These are phyloP conservation scores for Stramenopiles sp. DNA, from an alignment of 352 stramenopile species.

Conservation along the genomic window DNA sequence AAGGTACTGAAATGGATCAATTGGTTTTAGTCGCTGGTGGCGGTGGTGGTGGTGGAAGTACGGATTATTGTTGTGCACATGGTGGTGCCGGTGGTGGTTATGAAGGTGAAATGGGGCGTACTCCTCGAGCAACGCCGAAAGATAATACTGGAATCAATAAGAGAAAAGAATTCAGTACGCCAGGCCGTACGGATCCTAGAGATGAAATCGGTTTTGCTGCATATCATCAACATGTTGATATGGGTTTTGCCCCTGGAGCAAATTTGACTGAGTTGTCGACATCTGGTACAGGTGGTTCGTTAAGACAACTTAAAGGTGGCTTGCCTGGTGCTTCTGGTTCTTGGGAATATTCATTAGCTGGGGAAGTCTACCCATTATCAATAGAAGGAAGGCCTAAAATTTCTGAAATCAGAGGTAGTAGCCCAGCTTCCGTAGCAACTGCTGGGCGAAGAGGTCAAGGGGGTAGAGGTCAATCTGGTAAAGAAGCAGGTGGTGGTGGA, in stretches of 20 bases:
- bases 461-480: conserved; percentile 42
- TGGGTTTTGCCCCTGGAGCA: conserved; percentile 26
- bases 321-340: background rate
- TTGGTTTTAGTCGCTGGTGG: conserved; percentile 39
- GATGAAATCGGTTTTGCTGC: background rate
- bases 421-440: conserved; percentile 25
- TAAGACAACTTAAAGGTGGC: background rate
- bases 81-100: conserved; percentile 36
- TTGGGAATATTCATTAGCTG: background rate
- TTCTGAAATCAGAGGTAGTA: conserved; percentile 20
- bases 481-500: conserved; percentile 45
- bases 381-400: conserved; percentile 14
- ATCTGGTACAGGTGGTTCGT: conserved; percentile 25
- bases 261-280: conserved; percentile 38
- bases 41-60: conserved; percentile 39
- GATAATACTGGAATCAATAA: conserved; percentile 38
- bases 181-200: conserved; percentile 22
- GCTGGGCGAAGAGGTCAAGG: conserved; percentile 25
- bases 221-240: conserved; percentile 38
- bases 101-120: conserved; percentile 27
- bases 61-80: conserved; percentile 47
- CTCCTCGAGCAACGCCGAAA: conserved; percentile 23
- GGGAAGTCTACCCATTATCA: background rate
- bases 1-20: conserved; percentile 30
- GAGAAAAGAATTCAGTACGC: conserved; percentile 27